phyloP scores from a whole-genome alignment of 1,139 yeast species.

The Wickerhamiella infanticola region DNA sequence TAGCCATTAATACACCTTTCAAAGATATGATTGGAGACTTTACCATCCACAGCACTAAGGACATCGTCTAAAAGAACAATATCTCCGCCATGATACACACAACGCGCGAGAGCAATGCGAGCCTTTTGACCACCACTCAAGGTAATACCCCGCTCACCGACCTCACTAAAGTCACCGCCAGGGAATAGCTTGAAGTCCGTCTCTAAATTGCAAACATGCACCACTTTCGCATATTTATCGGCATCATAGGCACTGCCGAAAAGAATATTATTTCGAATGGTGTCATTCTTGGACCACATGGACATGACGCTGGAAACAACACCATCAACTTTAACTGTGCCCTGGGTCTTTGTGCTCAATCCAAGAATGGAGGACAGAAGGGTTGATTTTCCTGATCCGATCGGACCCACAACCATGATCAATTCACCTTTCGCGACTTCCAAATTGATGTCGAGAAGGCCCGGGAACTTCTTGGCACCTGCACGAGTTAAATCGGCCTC shows the following conservation, averaged over 20 bases:
- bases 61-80: slow-evolving; percentile 71
- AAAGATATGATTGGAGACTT: slow-evolving; percentile 73
- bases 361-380: slow-evolving; percentile 48
- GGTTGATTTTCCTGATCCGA: slow-evolving; percentile 61
- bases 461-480: slow-evolving; percentile 23
- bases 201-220: slow-evolving; percentile 49
- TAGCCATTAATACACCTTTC: slow-evolving; percentile 50
- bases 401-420: slow-evolving; percentile 50
- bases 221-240: slow-evolving; percentile 37
- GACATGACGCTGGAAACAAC: slow-evolving; percentile 30
- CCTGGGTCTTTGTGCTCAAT: slow-evolving; percentile 36
- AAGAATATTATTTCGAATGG: slow-evolving; percentile 56
- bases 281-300: slow-evolving; percentile 82
- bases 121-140: slow-evolving; percentile 92
- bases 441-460: slow-evolving; percentile 33
- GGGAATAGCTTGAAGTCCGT: slow-evolving; percentile 58
- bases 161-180: slow-evolving; percentile 74
- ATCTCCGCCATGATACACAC: slow-evolving; percentile 57
- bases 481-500: slow-evolving; percentile 8
- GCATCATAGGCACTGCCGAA: slow-evolving; percentile 52
- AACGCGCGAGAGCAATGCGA: slow-evolving; percentile 67
- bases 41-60: slow-evolving; percentile 80
- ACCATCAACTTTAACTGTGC: slow-evolving; percentile 31
- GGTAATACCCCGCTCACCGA: slow-evolving; percentile 87
- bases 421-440: slow-evolving; percentile 40